phyloP scores from a whole-genome alignment of 768 basidiomycete species.

The Tricholomella constricta region DNA sequence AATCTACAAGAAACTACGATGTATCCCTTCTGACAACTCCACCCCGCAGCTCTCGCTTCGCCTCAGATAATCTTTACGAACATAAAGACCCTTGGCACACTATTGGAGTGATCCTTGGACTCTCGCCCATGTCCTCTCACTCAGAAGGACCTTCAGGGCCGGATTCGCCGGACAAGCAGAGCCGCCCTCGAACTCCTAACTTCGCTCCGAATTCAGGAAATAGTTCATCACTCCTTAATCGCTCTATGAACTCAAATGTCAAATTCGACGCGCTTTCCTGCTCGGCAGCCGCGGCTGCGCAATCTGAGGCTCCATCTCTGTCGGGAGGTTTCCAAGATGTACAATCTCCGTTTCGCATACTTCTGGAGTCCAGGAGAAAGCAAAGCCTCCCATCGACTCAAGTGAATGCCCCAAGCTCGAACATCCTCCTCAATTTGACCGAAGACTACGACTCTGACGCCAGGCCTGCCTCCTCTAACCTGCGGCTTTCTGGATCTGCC shows the following conservation, averaged over 20 bases:
- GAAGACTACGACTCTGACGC: background rate
- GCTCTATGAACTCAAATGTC: background rate
- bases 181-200: background rate
- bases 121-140: conserved; percentile 14
- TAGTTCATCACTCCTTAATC: background rate
- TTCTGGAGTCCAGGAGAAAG: conserved; percentile 10
- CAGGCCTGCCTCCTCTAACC: background rate
- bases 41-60: conserved; percentile 2
- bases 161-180: too few species aligned
- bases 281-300: background rate
- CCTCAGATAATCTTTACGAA: conserved; percentile 34
- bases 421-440: background rate
- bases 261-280: background rate
- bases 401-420: background rate
- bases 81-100: conserved; percentile 47
- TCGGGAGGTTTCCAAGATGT: background rate
- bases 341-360: conserved; percentile 14
- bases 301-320: background rate
- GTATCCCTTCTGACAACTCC: background rate
- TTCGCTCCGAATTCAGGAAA: background rate
- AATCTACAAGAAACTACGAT: background rate
- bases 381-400: background rate
- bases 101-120: conserved; percentile 43
- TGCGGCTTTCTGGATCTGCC: background rate
- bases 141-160: background rate